phyloP scores from a whole-genome alignment of 345 rosid species.

The Boechera divaricarpa region DNA sequence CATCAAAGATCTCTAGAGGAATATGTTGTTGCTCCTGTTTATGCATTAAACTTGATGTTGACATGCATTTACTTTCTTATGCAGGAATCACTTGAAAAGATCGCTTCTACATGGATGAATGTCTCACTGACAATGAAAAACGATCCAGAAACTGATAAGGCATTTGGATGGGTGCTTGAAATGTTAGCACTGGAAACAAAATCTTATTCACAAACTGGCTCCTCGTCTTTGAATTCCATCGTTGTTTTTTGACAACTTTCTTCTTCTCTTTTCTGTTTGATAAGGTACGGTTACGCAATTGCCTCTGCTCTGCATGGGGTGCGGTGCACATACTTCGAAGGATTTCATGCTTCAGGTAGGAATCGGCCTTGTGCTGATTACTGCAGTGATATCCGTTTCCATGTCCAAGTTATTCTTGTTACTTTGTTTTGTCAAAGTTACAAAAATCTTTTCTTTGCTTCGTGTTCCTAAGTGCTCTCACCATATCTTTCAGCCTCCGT shows the following conservation, averaged over 20 bases:
- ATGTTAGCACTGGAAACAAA: slow-evolving; percentile 61
- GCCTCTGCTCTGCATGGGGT: slow-evolving; percentile 98
- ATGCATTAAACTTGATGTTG: slow-evolving; percentile 3
- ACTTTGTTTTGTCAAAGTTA: neutral
- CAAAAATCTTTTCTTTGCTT: neutral
- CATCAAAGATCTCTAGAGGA: neutral
- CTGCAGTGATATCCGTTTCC: slow-evolving; percentile 6
- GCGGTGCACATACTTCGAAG: slow-evolving; percentile 77
- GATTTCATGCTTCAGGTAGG: slow-evolving; percentile 98
- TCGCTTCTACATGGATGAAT: slow-evolving; percentile 99
- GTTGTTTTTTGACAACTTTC: slow-evolving; percentile 15
- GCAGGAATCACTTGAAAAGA: slow-evolving; percentile 76
- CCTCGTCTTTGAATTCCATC: slow-evolving; percentile 23
- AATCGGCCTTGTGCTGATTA: slow-evolving; percentile 26
- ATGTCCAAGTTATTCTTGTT: neutral
- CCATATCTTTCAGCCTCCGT: slow-evolving; percentile 82
- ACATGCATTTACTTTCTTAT: slow-evolving; percentile 25
- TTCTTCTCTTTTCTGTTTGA: slow-evolving; percentile 35
- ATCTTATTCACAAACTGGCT: slow-evolving; percentile 5
- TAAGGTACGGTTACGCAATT: slow-evolving; percentile 97
- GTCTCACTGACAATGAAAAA: slow-evolving; percentile 88
- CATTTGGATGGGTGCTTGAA: slow-evolving; percentile 99
- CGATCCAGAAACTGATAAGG: slow-evolving; percentile 92
- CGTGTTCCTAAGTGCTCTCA: slow-evolving; percentile 23
- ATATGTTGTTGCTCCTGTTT: slow-evolving; percentile 2